Base-by-base conservation (phyloP, 2,329 filamentous ascomycete genomes). In the Cladosporium sp. region DNA sequence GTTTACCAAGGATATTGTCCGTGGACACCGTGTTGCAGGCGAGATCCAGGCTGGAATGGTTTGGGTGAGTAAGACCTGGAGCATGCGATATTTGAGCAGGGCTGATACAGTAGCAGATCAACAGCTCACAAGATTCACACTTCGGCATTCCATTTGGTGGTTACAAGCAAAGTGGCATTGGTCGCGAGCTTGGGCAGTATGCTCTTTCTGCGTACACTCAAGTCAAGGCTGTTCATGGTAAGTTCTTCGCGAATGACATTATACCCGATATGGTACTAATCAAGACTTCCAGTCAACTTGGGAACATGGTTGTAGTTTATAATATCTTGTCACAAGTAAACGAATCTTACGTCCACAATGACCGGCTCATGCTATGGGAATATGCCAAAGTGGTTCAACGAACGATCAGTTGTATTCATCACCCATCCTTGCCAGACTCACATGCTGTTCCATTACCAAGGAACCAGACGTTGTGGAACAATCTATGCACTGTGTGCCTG, bases 101-200 rank as follows among this genome's bases (percentile, higher is more conserved):
- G 26, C 61, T 64, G 24, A 64, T 12, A 51, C 36, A 26, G n/a
- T 12, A 47, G 10, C 51, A 64, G 61, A 75, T 82, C 47, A 82
- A 82, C 68, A 80, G 77, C 54, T 79, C 76, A 36, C 78, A 78
- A 65, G 58, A 65, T 54, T 78, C 77, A 55, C 78, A 81, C 66
- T 75, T 76, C 59, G 71, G 78, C 6, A 80, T 87, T 55, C 85
- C 85, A 0, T 87, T 87, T 70, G 86, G 86, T 28, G 86, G 86
- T 47, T 82, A 86, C 10, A 87, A 87, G 77, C 82, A 86, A 77
- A 84, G 81, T 74, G 85, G 85, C 12, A 84, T 87, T 72, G 86
- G 86, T 28, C 78, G 85, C 59, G 78, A 80, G 66, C 75, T 77
- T 28, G 70, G 70, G 12, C 49, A 66, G n/a, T 64, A 51, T 12